Base-by-base conservation (phyloP, 2,329 filamentous ascomycete genomes). In the Neonectria hederae region DNA sequence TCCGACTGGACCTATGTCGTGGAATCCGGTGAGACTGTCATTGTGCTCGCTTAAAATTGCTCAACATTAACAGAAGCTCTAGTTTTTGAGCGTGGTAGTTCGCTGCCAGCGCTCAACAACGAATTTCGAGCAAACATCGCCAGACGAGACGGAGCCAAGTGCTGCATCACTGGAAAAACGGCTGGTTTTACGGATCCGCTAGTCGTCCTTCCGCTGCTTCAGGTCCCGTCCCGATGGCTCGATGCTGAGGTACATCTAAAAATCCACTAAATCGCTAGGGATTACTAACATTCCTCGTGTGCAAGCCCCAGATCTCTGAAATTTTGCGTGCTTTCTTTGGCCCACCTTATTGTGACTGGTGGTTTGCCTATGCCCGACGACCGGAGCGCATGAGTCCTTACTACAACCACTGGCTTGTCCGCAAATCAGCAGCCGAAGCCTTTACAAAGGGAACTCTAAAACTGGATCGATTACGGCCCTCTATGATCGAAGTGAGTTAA, bases 301-400 rank as follows among this genome's bases (percentile, higher is more conserved):
- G 13, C n/a, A 61, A 63, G 38, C 35, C 56, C 2, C 52, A 48
- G 5, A 55, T 66, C 19, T 21, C 10, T 13, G 46, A 61, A 14
- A 60, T 67, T 22, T 69, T 75, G 9, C 65, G 67, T 19, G 75
- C 71, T n/a, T 78, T 77, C 65, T 76, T 78, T 51, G 65, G 68
- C 2, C 67, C 57, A 5, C 62, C 64, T 1, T 76, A 78, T 55
- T 66, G 46, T 1, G 73, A 77, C 60, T 78, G 75, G 75, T 78
- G 76, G 76, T 59, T 76, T n/a, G 58, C 58, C 3, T 75, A 74
- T 59, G 54, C 54, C 40, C 14, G 49, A 22, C 26, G 67, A 10
- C 70, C 75, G 1, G 48, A 57, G 6, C 6, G 5, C 1, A 63
- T 65, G 30, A 22, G 11, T 17, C 59, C 66, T 3, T 48, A 65